Evolutionary conservation across 2,329 filamentous ascomycete species (phyloP).

Genomic region (Chaetomiaceae sp.): DNA sequence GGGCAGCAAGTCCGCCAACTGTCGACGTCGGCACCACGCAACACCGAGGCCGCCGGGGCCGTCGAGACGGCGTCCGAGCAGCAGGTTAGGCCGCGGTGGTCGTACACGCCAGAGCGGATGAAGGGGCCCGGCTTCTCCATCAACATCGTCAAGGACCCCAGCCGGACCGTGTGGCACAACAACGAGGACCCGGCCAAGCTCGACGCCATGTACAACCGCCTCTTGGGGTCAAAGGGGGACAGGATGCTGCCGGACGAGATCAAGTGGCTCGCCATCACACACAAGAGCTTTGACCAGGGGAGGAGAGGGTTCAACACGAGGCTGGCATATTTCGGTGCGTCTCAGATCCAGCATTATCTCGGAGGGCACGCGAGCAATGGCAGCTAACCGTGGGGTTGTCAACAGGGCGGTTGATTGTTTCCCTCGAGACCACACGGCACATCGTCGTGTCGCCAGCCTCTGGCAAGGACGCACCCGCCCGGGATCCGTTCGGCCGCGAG

Average conservation of each 20-base stretch:
- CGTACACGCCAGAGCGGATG: conserved; percentile 63
- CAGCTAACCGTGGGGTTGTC: not conserved
- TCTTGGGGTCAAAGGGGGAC: conserved; percentile 70
- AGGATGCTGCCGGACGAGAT: conserved; percentile 79
- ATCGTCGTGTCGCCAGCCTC: conserved; percentile 20
- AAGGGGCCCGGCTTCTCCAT: conserved; percentile 62
- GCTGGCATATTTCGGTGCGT: conserved; percentile 78
- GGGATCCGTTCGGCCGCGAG: conserved; percentile 45
- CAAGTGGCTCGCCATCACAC: conserved; percentile 95
- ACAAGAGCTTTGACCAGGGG: conserved; percentile 97
- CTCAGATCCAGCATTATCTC: not conserved
- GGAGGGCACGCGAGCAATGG: not conserved
- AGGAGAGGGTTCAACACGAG: conserved; percentile 91
- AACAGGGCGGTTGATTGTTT: conserved; percentile 23
- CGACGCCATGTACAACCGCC: conserved; percentile 69
- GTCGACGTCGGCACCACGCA: conserved; percentile 9
- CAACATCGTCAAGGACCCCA: conserved; percentile 52
- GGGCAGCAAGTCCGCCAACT: conserved; percentile 15
- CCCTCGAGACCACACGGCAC: conserved; percentile 27
- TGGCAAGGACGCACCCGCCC: not conserved
- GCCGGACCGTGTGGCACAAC: conserved; percentile 56
- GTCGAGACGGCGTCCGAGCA: conserved; percentile 1
- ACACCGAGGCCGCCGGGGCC: conserved; percentile 10
- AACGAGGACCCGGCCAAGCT: conserved; percentile 72
- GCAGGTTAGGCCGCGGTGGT: conserved; percentile 56